These are phyloP conservation scores for Gnaphalium uliginosum DNA, from an alignment of 129 eudicot species.

Conservation along the genomic window DNA sequence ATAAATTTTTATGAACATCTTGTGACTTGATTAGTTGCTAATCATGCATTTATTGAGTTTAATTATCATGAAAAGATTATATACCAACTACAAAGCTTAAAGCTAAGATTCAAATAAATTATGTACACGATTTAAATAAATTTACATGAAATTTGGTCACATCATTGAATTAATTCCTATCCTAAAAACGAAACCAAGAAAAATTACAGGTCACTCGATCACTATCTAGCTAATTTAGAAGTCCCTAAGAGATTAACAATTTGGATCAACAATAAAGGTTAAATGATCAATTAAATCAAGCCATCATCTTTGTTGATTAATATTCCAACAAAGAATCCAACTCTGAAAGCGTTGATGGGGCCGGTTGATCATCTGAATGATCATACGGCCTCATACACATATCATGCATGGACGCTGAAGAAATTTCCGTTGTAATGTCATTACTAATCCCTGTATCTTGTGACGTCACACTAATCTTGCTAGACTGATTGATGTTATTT, in stretches of 20 bases:
- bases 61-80: not conserved
- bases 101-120: conserved; percentile 11
- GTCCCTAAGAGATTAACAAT: not conserved
- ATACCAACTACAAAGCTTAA: conserved; percentile 9
- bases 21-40: not conserved
- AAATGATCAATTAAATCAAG: conserved; percentile 22
- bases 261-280: conserved; percentile 28
- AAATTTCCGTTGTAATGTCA: conserved; percentile 53
- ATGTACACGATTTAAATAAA: conserved; percentile 35
- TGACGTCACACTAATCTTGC: conserved; percentile 46
- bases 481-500: conserved; percentile 41
- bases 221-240: conserved; percentile 24
- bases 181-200: conserved; percentile 18
- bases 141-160: conserved; percentile 31
- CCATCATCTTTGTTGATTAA: conserved; percentile 35
- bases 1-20: not conserved
- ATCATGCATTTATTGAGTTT: not conserved
- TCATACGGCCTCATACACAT: conserved; percentile 18
- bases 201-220: conserved; percentile 32
- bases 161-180: conserved; percentile 23
- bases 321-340: conserved; percentile 63
- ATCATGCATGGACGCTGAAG: conserved; percentile 42
- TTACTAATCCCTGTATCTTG: conserved; percentile 79
- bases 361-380: conserved; percentile 31
- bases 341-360: conserved; percentile 35